These are phyloP conservation scores for Brasenia schreberi DNA, from an alignment of 164 flowering plant species.

Conservation along the genomic window DNA sequence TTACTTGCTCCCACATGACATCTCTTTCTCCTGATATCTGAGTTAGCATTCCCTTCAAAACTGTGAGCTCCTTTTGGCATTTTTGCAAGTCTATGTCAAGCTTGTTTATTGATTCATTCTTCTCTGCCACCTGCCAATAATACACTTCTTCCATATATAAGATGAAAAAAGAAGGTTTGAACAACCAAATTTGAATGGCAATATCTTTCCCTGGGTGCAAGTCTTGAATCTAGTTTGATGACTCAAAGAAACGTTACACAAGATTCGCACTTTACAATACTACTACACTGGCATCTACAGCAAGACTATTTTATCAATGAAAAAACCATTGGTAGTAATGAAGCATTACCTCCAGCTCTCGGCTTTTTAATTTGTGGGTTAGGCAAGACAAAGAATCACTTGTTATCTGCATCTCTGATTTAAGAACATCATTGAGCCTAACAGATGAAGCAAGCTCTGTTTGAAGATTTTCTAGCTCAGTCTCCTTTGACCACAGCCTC, in stretches of 20 bases:
- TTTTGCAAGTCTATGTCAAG: constrained; percentile 49
- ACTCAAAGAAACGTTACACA: too few species aligned
- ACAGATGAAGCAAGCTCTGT: constrained; percentile 81
- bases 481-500: constrained; percentile 61
- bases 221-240: too few species aligned
- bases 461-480: constrained; percentile 72
- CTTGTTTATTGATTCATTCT: constrained; percentile 51
- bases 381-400: constrained; percentile 51
- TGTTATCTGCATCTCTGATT: constrained; percentile 58
- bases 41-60: constrained; percentile 34
- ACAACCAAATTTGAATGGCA: too few species aligned
- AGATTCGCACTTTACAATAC: too few species aligned
- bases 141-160: too few species aligned
- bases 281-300: too few species aligned
- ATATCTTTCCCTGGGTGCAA: too few species aligned
- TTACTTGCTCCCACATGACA: constrained; percentile 73
- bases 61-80: constrained; percentile 38
- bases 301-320: too few species aligned
- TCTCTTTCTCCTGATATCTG: constrained; percentile 78
- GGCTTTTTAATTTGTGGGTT: constrained; percentile 65
- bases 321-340: neutral
- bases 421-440: constrained; percentile 63
- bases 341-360: constrained; percentile 70
- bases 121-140: constrained; percentile 44
- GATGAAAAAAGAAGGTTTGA: too few species aligned